Conservation (phyloP, 73 alveolate species). For the Tetrahymena borealis region DNA sequence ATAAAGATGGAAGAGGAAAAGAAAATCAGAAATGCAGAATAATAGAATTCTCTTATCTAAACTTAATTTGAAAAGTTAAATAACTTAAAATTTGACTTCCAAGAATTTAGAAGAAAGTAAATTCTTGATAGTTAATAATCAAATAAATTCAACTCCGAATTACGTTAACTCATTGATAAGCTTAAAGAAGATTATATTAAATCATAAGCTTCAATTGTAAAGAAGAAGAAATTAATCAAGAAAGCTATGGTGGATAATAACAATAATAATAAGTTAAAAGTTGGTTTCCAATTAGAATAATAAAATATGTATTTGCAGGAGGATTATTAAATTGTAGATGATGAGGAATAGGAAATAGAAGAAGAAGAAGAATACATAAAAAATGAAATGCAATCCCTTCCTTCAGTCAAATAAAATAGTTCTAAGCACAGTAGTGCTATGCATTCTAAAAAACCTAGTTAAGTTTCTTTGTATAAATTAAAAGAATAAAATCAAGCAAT, state of each 20-base stretch:
- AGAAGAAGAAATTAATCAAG: neutral
- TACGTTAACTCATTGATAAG: neutral
- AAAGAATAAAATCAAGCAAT: neutral
- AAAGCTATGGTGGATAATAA: neutral
- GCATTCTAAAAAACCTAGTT: neutral
- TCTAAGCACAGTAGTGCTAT: neutral
- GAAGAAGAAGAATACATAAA: too few relatives aligned
- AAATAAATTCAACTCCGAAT: neutral
- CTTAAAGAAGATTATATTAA: neutral
- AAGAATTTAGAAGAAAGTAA: neutral
- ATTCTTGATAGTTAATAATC: neutral
- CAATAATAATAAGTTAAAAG: neutral
- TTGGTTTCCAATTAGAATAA: neutral
- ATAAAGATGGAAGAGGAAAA: neutral
- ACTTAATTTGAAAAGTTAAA: neutral
- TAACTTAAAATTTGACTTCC: neutral
- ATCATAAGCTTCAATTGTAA: neutral
- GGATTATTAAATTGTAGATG: neutral
- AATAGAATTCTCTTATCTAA: neutral
- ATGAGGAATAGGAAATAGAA: neutral
- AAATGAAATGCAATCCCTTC: too few relatives aligned
- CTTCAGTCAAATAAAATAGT: neutral
- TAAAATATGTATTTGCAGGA: neutral
- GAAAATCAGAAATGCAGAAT: neutral
- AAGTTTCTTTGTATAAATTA: neutral